Evolutionary conservation across 2,329 filamentous ascomycete species (phyloP).

Genomic region (Diaporthe sp.): DNA sequence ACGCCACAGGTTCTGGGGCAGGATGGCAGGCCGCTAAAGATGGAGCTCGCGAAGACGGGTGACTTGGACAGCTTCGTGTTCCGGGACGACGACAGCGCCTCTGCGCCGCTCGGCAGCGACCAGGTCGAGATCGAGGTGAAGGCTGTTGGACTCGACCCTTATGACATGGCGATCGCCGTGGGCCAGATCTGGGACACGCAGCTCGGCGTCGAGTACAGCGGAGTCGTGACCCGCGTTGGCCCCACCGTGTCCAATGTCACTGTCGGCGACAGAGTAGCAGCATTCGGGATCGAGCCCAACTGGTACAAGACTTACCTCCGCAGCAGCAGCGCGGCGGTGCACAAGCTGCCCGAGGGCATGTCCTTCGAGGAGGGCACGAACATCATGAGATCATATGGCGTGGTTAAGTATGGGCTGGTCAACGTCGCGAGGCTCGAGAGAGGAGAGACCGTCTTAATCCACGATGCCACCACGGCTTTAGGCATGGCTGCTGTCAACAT

Average conservation of each 20-base stretch:
- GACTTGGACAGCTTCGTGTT: slow-evolving; percentile 28
- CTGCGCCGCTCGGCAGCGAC: slow-evolving; percentile 36
- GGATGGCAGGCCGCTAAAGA: neutral
- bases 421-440: slow-evolving; percentile 17
- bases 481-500: slow-evolving; percentile 32
- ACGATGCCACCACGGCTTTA: slow-evolving; percentile 24
- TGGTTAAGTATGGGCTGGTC: slow-evolving; percentile 17
- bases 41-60: slow-evolving; percentile 9
- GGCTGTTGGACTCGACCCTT: slow-evolving; percentile 50
- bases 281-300: slow-evolving; percentile 10
- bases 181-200: slow-evolving; percentile 24
- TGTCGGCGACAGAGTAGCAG: slow-evolving; percentile 30
- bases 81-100: neutral
- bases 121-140: slow-evolving; percentile 52
- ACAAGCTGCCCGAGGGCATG: slow-evolving; percentile 31
- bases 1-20: neutral
- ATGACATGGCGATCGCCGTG: slow-evolving; percentile 28
- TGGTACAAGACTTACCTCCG: slow-evolving; percentile 6
- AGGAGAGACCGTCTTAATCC: slow-evolving; percentile 28
- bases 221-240: slow-evolving; percentile 27
- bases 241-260: slow-evolving; percentile 36
- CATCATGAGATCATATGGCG: slow-evolving; percentile 13
- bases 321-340: neutral
- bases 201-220: slow-evolving; percentile 23
- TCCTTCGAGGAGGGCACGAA: slow-evolving; percentile 32